A percentile compares a stretch with the other conserved stretches of the same genome.
phyloP scores from a whole-genome alignment of 768 basidiomycete species.

The Macrocybe gigantea region DNA sequence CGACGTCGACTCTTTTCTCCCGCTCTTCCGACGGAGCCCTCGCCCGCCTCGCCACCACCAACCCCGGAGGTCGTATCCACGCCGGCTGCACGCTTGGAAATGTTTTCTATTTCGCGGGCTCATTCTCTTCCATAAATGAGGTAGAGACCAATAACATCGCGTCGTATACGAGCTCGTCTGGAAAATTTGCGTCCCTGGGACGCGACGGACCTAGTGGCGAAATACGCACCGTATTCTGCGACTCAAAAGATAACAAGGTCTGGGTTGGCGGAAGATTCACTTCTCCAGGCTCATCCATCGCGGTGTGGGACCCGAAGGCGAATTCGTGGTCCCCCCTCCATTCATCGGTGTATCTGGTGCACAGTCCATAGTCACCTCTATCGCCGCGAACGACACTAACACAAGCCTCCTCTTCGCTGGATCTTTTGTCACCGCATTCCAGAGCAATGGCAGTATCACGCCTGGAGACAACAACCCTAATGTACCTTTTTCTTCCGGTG shows the following conservation, averaged over 20 bases:
- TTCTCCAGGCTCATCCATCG: constrained; percentile 61
- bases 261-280: constrained; percentile 81
- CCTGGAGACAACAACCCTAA: constrained; percentile 80
- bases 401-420: constrained; percentile 83
- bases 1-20: constrained; percentile 65
- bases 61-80: constrained; percentile 69
- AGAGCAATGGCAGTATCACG: constrained; percentile 39
- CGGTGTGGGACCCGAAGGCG: constrained; percentile 60
- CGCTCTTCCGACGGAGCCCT: constrained; percentile 63
- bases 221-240: constrained; percentile 76
- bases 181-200: constrained; percentile 56
- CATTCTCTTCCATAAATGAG: constrained; percentile 67
- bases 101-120: constrained; percentile 77
- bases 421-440: constrained; percentile 75
- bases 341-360: constrained; percentile 80
- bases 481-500: constrained; percentile 75
- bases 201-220: constrained; percentile 68
- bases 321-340: constrained; percentile 68
- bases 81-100: constrained; percentile 68
- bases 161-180: constrained; percentile 59
- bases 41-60: constrained; percentile 67
- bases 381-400: constrained; percentile 66
- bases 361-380: constrained; percentile 64
- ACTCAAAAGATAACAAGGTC: constrained; percentile 52
- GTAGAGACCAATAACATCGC: constrained; percentile 66